These are phyloP conservation scores for Ramalina intermedia DNA, from an alignment of 495 filamentous ascomycete species.

Conservation along the genomic window DNA sequence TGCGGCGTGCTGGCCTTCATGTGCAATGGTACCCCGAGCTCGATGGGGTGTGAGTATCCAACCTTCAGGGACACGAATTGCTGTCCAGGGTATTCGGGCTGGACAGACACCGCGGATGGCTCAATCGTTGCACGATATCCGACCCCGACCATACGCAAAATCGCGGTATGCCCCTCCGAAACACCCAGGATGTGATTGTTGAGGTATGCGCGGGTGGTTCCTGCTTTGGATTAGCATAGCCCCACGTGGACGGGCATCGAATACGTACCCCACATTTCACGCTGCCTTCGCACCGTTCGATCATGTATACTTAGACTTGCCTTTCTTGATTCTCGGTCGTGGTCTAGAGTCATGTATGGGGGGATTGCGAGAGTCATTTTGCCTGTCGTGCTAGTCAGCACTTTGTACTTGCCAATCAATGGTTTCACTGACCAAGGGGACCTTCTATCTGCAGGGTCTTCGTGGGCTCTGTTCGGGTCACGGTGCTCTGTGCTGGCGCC, in stretches of 20 bases:
- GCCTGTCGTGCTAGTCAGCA: constrained; percentile 26
- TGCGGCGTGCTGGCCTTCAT: constrained; percentile 80
- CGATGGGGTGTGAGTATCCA: constrained; percentile 89
- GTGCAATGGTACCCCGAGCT: constrained; percentile 66
- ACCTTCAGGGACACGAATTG: constrained; percentile 84
- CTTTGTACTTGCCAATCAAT: background rate
- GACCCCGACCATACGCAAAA: constrained; percentile 88
- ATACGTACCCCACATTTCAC: constrained; percentile 92
- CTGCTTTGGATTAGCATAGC: constrained; percentile 27
- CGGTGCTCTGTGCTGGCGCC: constrained; percentile 31
- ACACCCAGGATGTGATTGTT: constrained; percentile 84
- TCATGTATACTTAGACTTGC: constrained; percentile 54
- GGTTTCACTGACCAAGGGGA: constrained; percentile 46
- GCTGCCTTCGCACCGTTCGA: constrained; percentile 49
- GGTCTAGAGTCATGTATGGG: constrained; percentile 53
- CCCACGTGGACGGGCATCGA: background rate
- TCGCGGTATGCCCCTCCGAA: constrained; percentile 87
- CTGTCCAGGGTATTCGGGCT: constrained; percentile 60
- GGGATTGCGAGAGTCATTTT: constrained; percentile 60
- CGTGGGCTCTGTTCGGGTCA: constrained; percentile 38
- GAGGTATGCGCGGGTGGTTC: constrained; percentile 77
- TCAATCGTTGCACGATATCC: constrained; percentile 88
- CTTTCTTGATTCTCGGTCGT: constrained; percentile 44
- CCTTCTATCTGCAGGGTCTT: constrained; percentile 56
- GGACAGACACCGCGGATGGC: constrained; percentile 49